Base-by-base conservation (phyloP, 352 stramenopile genomes). In the Thalassiosira exigua region DNA sequence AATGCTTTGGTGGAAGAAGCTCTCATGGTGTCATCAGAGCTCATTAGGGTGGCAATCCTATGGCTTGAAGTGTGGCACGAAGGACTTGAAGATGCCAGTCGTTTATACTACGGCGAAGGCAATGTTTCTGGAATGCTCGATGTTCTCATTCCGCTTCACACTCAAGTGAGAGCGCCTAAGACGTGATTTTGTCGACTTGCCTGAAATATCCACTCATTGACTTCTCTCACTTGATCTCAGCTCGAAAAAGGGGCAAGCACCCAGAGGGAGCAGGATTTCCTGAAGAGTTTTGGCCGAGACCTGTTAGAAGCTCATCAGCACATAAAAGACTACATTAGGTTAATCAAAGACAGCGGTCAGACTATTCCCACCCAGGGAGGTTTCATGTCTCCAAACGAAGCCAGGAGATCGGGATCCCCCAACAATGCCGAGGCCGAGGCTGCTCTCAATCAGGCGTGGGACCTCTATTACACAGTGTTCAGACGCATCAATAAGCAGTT, bases 21-120 rank as follows among this genome's bases (percentile, higher is more conserved):
- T 21, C 90, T 97, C 12, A 96, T 99, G 89, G 97, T 99, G n/a
- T 98, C 94, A 54, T 93, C 94, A 0, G 97, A 99, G 76, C 90
- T 99, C 3, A 99, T 99, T 67, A 94, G 97, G 12, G 96, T 99
- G 9, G 97, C 97, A 21, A 98, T 99, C 75, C 83, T 99, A 50
- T 99, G 97, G 97, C 92, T 98, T 66, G 98, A 99, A 80, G 94
- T 97, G 78, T 99, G 98, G 98, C 97, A 98, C 61, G 96, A 98
- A 86, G 96, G 95, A 0, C 89, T 99, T 0, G 97, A 99, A 75
- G 87, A 99, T 82, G 97, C 98, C 3, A 98, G 94, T 27, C 89
- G 96, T 2, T 78, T 98, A 46, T 96, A 98, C 85, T 99, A 99
- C 86, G 96, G 93, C 14, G 84, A 99, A 74, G 94, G 96, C n/a